Evolutionary conservation across 441 rosid genomes (phyloP).

Genomic region (Brassica balearica): DNA sequence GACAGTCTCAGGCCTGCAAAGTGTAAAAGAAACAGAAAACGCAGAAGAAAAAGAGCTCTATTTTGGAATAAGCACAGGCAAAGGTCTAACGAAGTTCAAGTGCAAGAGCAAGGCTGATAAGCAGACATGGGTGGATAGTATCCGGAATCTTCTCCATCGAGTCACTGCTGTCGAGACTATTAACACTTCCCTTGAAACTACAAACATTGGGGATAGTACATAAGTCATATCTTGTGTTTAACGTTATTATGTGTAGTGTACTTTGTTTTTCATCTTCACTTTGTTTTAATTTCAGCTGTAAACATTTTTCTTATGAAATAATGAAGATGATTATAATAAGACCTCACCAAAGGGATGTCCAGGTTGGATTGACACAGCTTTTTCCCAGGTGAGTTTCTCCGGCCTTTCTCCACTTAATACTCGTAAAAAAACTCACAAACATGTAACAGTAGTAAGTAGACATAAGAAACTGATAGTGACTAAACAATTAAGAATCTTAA

Average conservation of each 20-base stretch:
- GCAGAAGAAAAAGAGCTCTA: slow-evolving; percentile 65
- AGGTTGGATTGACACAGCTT: slow-evolving; percentile 14
- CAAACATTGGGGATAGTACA: slow-evolving; percentile 48
- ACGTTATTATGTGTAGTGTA: background rate
- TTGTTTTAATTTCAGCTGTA: slow-evolving; percentile 22
- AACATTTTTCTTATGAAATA: slow-evolving; percentile 20
- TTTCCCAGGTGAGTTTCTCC: slow-evolving; percentile 27
- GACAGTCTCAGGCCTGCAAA: slow-evolving; percentile 64
- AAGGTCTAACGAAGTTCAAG: slow-evolving; percentile 84
- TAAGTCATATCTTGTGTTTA: slow-evolving; percentile 38
- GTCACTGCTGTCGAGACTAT: slow-evolving; percentile 52
- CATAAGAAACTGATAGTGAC: background rate
- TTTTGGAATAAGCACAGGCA: slow-evolving; percentile 83
- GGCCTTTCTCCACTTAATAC: slow-evolving; percentile 25
- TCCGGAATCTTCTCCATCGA: slow-evolving; percentile 67
- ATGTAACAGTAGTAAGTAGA: slow-evolving; percentile 33
- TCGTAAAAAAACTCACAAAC: slow-evolving; percentile 35
- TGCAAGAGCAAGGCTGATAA: slow-evolving; percentile 84
- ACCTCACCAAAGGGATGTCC: slow-evolving; percentile 38
- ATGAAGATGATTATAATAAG: slow-evolving; percentile 14
- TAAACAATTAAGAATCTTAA: slow-evolving; percentile 22
- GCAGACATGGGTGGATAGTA: slow-evolving; percentile 85
- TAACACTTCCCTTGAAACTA: slow-evolving; percentile 56
- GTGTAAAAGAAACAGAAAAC: slow-evolving; percentile 60
- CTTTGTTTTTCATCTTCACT: background rate